Conservation (phyloP, 176 grass and related monocot species). For the Phoenix roebelenii region DNA sequence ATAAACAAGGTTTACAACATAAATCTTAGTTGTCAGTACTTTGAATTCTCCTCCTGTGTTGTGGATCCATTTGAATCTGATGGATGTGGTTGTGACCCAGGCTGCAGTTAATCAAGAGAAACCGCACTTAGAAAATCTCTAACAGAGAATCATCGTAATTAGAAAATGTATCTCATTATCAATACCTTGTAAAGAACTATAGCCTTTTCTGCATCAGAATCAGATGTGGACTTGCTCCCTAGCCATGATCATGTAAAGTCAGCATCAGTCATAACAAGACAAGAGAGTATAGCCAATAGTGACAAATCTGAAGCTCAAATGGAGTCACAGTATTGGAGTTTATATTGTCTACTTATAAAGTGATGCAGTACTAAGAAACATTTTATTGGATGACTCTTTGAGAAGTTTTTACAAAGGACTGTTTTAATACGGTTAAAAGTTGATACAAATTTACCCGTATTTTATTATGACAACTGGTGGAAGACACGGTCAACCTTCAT, state of each 20-base stretch:
- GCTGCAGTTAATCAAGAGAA: constrained; percentile 44
- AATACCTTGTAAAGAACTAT: constrained; percentile 94
- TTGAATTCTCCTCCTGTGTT: constrained; percentile 77
- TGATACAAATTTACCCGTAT: too few relatives aligned
- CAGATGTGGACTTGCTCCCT: constrained; percentile 36
- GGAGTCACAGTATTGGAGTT: too few relatives aligned
- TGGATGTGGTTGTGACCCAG: constrained; percentile 38
- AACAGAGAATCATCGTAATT: not conserved
- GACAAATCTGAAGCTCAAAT: too few relatives aligned
- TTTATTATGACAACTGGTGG: too few relatives aligned
- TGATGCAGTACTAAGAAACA: too few relatives aligned
- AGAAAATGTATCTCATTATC: not conserved
- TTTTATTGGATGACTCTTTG: too few relatives aligned
- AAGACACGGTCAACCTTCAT: too few relatives aligned
- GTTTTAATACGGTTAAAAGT: too few relatives aligned
- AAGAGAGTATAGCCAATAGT: too few relatives aligned
- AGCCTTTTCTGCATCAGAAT: constrained; percentile 64
- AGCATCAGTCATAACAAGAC: not conserved
- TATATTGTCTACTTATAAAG: too few relatives aligned
- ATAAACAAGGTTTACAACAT: too few relatives aligned
- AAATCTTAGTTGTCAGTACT: constrained; percentile 32
- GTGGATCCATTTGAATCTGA: constrained; percentile 45
- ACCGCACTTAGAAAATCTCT: constrained; percentile 22
- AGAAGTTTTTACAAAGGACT: too few relatives aligned
- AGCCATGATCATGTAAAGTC: constrained; percentile 20